Conservation (phyloP, 495 filamentous ascomycete species). For the Penicillium manginii region DNA sequence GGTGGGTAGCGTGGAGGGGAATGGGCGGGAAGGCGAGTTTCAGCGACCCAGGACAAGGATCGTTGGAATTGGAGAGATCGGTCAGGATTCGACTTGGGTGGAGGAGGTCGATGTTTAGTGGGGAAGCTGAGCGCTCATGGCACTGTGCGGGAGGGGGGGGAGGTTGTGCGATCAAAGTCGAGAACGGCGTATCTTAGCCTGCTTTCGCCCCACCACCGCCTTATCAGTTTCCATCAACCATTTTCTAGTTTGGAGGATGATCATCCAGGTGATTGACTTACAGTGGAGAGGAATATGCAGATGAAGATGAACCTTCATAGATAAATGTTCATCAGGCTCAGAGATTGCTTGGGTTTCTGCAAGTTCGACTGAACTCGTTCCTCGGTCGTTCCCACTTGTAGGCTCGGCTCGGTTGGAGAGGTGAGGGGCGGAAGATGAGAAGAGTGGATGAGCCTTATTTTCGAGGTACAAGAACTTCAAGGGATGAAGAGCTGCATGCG, state of each 20-base stretch:
- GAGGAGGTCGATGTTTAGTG: slow-evolving; percentile 16
- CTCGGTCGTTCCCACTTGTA: slow-evolving; percentile 24
- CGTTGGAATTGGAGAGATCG: slow-evolving; percentile 3
- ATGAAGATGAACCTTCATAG: no score
- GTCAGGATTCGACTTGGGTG: slow-evolving; percentile 1
- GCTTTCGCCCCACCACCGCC: slow-evolving; percentile 27
- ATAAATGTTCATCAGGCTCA: no score
- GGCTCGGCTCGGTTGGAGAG: slow-evolving; percentile 39
- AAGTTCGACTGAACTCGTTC: no score
- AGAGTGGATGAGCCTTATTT: no score
- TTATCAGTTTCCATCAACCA: no score
- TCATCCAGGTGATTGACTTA: no score
- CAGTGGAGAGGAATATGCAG: no score
- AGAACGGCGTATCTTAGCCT: slow-evolving; percentile 26
- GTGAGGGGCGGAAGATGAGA: no score
- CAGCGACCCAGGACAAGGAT: not conserved
- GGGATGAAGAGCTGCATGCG: no score
- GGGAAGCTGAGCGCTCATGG: slow-evolving; percentile 39
- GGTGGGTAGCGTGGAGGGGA: slow-evolving; percentile 3
- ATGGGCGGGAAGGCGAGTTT: slow-evolving; percentile 5
- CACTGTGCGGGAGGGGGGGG: slow-evolving; percentile 39
- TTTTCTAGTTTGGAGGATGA: no score
- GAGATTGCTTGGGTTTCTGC: no score
- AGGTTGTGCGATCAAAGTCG: slow-evolving; percentile 44
- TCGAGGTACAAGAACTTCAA: no score